Evolutionary conservation across 257 asterid genomes (phyloP).

Genomic region (Nicotiana obtusifolia): DNA sequence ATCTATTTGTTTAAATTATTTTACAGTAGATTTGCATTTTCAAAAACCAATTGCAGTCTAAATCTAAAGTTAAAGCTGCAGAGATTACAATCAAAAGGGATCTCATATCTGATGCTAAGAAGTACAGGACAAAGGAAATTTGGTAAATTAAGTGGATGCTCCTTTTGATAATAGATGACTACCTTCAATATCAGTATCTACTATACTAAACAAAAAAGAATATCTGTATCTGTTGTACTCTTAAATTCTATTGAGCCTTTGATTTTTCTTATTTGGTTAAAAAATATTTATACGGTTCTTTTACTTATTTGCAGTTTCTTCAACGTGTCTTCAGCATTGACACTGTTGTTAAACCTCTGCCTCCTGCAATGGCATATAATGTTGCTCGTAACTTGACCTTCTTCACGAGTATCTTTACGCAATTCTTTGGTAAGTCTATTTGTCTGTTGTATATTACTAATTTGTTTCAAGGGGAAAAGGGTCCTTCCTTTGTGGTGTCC

Average conservation of each 20-base stretch:
- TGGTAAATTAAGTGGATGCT: not conserved
- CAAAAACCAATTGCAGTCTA: not conserved
- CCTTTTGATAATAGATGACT: not conserved
- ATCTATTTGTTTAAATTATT: not conserved
- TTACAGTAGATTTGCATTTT: not conserved
- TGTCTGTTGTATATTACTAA: not conserved
- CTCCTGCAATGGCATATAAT: conserved; percentile 76
- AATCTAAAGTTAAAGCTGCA: not conserved
- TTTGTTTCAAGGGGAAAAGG: not conserved
- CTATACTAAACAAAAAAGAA: not conserved
- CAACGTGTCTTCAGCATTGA: conserved; percentile 84
- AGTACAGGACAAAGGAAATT: not conserved
- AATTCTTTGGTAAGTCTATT: conserved; percentile 65
- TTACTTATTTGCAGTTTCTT: conserved; percentile 61
- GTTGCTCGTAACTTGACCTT: conserved; percentile 80
- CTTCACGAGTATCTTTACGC: conserved; percentile 94
- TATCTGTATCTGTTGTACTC: not conserved
- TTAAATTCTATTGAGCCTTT: not conserved
- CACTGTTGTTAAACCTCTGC: conserved; percentile 88
- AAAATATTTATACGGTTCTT: not conserved
- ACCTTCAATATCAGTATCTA: not conserved
- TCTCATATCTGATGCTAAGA: not conserved
- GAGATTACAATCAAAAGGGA: no score
- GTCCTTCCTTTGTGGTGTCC: not conserved
- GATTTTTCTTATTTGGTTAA: not conserved